Percentiles rank a stretch among this genome's conserved stretches.
These are phyloP conservation scores for Triangularia setosa DNA, from an alignment of 2,329 filamentous ascomycete species.

Conservation along the genomic window DNA sequence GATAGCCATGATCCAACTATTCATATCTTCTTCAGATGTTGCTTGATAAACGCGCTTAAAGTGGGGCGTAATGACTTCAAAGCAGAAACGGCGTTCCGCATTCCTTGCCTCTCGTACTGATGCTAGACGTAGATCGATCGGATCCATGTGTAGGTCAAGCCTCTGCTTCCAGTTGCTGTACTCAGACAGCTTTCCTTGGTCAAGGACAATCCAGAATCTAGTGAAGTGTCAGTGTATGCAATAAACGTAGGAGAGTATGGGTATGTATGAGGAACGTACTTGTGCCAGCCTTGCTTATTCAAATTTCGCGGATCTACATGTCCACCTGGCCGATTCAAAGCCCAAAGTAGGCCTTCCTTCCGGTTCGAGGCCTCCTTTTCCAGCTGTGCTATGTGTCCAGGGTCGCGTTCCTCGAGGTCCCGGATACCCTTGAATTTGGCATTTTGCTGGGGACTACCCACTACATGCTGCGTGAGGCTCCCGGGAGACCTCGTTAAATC, in stretches of 20 bases:
- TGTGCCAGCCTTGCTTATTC: slow-evolving; percentile 98
- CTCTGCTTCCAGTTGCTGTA: slow-evolving; percentile 99
- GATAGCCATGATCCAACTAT: slow-evolving; percentile 90
- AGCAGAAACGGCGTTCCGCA: slow-evolving; percentile 92
- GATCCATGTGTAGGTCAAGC: slow-evolving; percentile 94
- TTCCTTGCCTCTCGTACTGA: slow-evolving; percentile 94
- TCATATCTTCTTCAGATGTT: slow-evolving; percentile 97
- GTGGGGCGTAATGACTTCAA: slow-evolving; percentile 95
- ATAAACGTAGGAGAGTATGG: not conserved
- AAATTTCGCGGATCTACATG: slow-evolving; percentile 93
- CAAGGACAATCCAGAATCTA: slow-evolving; percentile 97
- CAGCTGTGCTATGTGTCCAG: slow-evolving; percentile 46
- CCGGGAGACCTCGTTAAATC: slow-evolving; percentile 57
- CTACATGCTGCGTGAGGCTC: slow-evolving; percentile 41
- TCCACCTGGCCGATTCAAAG: slow-evolving; percentile 84
- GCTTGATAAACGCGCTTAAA: slow-evolving; percentile 97
- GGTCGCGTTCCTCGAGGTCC: slow-evolving; percentile 81
- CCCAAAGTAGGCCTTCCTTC: slow-evolving; percentile 94
- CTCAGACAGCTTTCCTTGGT: slow-evolving; percentile 93
- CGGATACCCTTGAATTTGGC: slow-evolving; percentile 85
- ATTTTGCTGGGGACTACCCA: slow-evolving; percentile 49
- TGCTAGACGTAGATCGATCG: slow-evolving; percentile 93
- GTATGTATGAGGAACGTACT: slow-evolving; percentile 56
- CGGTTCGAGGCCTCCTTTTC: slow-evolving; percentile 65
- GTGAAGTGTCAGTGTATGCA: slow-evolving; percentile 15